These are phyloP conservation scores for Arthrobotrys megalospora DNA, from an alignment of 2,329 filamentous ascomycete genomes.

Conservation along the genomic window DNA sequence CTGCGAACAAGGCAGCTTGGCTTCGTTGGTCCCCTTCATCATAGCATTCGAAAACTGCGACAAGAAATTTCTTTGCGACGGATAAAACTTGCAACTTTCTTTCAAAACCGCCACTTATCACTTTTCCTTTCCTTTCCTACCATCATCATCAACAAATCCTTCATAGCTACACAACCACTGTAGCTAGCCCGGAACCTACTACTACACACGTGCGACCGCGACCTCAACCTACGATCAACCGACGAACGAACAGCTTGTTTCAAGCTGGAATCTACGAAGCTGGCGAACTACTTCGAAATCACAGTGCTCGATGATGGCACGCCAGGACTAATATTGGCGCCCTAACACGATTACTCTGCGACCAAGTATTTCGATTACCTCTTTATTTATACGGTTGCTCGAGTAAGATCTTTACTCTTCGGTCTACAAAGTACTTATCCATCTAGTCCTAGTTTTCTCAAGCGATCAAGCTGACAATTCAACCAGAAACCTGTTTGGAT, in stretches of 20 bases:
- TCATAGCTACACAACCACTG: neutral
- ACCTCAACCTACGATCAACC: neutral
- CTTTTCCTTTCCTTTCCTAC: neutral
- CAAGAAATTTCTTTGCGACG: slow-evolving; percentile 8
- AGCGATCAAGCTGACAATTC: neutral
- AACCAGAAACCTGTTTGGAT: neutral
- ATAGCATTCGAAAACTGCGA: neutral
- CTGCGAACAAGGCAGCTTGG: slow-evolving; percentile 28
- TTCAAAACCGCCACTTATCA: neutral
- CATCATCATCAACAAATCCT: neutral
- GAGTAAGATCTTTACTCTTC: neutral
- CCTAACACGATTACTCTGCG: slow-evolving; percentile 23
- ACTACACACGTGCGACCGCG: slow-evolving; percentile 22
- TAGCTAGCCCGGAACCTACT: neutral
- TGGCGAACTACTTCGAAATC: slow-evolving; percentile 60
- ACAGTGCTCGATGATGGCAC: slow-evolving; percentile 61
- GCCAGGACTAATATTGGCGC: slow-evolving; percentile 34
- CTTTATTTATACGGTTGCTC: slow-evolving; percentile 6
- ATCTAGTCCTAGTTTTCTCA: neutral
- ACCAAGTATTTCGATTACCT: slow-evolving; percentile 9
- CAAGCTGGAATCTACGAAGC: slow-evolving; percentile 60
- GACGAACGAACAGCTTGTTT: slow-evolving; percentile 48
- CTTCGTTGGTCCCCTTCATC: slow-evolving; percentile 37
- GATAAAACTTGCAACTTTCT: neutral
- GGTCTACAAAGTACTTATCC: neutral